Base-by-base conservation (phyloP, 2,329 filamentous ascomycete species). In the Pestalotiopsis sp. region DNA sequence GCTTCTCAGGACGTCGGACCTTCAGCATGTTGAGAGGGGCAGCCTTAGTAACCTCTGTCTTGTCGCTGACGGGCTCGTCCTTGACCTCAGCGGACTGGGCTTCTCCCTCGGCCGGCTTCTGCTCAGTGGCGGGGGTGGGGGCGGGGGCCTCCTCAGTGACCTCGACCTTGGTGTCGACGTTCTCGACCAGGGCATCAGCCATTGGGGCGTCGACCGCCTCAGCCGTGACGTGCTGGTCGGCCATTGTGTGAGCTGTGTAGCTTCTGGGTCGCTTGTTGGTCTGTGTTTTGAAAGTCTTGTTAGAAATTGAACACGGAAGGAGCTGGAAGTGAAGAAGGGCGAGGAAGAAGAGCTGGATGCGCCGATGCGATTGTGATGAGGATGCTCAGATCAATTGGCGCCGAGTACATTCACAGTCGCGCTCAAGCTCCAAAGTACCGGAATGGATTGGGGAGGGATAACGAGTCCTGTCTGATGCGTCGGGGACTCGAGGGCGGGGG, bases 1-100 rank as follows among this genome's bases (percentile, higher is more conserved):
- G 63, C 14, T 13, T 23, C 31, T 78, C 72, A 78, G 76, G 71
- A 79, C 81, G 41, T 79, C 83, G 67, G 80, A 86, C 82, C 83
- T 72, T 84, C 68, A 86, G 79, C 68, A 86, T 81, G 17, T 73
- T 73, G 68, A 73, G 64, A n/a, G 76, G 75, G 20, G 72, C 72
- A 58, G 71, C 70, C 31, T 68, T 67, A 57, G 68, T 65, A 11
- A 6, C 25, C 63, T 52, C 38, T 41, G 45, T 41, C 11, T 45
- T 52, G n/a, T 68, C 60, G 2, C 70, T 59, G 66, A 76, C 75
- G 31, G 72, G 69, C 66, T 77, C 70, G 20, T 75, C 71, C 27
- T 60, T 27, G 59, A 39, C 59, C n/a, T 62, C 59, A 38, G 14
- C 3, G 17, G 59, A 7, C 59, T 38, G 57, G 14, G 66, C 72